Base-by-base conservation (phyloP, 441 rosid species). In the Erodium chrysanthum region DNA sequence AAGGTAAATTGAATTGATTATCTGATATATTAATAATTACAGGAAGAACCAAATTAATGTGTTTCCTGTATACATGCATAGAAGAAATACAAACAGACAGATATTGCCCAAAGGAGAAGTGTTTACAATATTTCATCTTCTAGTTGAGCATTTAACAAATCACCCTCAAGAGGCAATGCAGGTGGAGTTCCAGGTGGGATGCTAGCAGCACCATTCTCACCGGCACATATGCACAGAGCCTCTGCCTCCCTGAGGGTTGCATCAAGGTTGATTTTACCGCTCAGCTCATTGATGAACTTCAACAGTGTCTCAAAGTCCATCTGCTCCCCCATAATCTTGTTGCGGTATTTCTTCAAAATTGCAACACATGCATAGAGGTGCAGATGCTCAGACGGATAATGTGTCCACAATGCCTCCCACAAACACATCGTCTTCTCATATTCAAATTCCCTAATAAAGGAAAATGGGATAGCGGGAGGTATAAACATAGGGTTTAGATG, bases 261-360 rank as follows among this genome's bases (percentile, higher is more conserved):
- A 65, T 92, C 89, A 10, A 90, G 86, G 70, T 95, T 90, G 25
- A 95, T 86, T 48, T 70, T 86, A 66, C 97, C 93, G 37, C 93
- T 29, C 33, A 29, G 33, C 33, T 29, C 33, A 29, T 29, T 29
- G 33, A 6, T 29, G 33, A 29, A 29, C 78, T 92, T 95, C 81
- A 92, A 76, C 35, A 95, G 95, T 0, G 97, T 86, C 79, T 95
- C 99, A 7, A 95, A 95, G 82, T 90, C 99, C 99, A 95, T 95
- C 76, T 81, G 83, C 72, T 88, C 93, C 64, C 97, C 93, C 68
- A 91, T 88, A 74, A 95, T 95, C 83, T 87, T 91, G 77, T 74
- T 76, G 20, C 96, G 96, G 76, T 80, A 81, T 22, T 91, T 88
- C 91, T 95, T 95, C 87, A 95, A 77, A 74, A 95, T 82, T 25